Evolutionary conservation across 192 early-diverging fungal species (phyloP).

Genomic region (Pilobolus umbonatus): DNA sequence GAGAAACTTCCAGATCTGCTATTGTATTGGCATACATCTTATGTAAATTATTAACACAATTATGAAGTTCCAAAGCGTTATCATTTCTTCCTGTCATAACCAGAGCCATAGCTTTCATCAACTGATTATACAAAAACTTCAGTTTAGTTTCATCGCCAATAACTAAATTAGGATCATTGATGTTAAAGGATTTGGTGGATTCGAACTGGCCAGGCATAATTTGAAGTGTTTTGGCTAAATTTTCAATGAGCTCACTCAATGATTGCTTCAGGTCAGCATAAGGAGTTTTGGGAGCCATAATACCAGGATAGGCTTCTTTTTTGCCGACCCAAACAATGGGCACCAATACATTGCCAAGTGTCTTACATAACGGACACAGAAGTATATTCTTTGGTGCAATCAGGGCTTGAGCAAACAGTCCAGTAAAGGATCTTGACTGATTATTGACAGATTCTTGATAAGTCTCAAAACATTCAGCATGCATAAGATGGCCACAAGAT

Average conservation of each 20-base stretch:
- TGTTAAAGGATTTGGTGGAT: background rate
- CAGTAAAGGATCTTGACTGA: constrained; percentile 49
- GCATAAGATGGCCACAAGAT: constrained; percentile 96
- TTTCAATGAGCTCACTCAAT: background rate
- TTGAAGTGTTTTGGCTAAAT: background rate
- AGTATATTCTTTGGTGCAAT: constrained; percentile 67
- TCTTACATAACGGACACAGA: constrained; percentile 94
- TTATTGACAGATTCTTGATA: constrained; percentile 71
- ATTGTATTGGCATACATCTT: constrained; percentile 65
- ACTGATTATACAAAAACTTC: constrained; percentile 5
- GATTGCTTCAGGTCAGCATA: background rate
- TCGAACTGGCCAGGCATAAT: constrained; percentile 4
- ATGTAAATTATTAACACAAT: constrained; percentile 41
- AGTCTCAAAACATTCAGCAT: constrained; percentile 82
- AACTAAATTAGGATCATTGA: constrained; percentile 8
- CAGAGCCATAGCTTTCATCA: background rate
- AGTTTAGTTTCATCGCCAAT: background rate
- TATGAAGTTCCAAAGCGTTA: constrained; percentile 5
- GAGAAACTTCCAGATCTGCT: constrained; percentile 61
- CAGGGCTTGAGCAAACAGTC: background rate
- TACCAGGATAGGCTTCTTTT: constrained; percentile 53
- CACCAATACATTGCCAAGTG: constrained; percentile 83
- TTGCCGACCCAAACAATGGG: constrained; percentile 71
- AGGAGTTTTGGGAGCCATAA: constrained; percentile 29
- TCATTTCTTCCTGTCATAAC: background rate